These are phyloP conservation scores for Globisporangium nodosum DNA, from an alignment of 352 stramenopile genomes.

Conservation along the genomic window DNA sequence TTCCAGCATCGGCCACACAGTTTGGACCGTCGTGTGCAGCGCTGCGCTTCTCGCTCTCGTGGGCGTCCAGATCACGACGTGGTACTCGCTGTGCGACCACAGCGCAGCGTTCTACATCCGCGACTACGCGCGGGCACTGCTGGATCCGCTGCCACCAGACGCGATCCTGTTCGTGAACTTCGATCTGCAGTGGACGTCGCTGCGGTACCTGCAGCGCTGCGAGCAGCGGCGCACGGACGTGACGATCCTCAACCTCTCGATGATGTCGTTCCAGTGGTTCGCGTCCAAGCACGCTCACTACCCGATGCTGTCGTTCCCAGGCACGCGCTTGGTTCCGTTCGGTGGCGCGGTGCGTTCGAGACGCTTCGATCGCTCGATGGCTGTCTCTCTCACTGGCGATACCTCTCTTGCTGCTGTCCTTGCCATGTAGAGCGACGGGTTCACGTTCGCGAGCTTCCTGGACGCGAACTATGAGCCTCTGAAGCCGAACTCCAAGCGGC, in stretches of 20 bases:
- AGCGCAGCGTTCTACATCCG: slow-evolving; percentile 65
- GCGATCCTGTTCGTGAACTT: slow-evolving; percentile 90
- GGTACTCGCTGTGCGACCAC: slow-evolving; percentile 44
- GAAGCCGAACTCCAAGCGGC: slow-evolving; percentile 1
- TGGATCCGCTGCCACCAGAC: slow-evolving; percentile 76
- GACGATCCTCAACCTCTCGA: slow-evolving; percentile 84
- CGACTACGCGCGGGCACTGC: slow-evolving; percentile 80
- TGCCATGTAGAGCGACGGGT: slow-evolving; percentile 29
- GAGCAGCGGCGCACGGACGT: slow-evolving; percentile 70
- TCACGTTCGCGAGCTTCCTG: slow-evolving; percentile 39
- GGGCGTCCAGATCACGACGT: slow-evolving; percentile 26
- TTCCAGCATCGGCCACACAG: not conserved
- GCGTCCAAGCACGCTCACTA: slow-evolving; percentile 68
- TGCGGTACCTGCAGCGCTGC: slow-evolving; percentile 90
- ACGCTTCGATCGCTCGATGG: not conserved
- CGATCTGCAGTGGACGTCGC: slow-evolving; percentile 89
- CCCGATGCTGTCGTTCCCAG: slow-evolving; percentile 57
- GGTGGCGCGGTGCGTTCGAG: slow-evolving; percentile 21
- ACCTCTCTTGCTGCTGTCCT: not conserved
- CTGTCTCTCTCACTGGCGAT: not conserved
- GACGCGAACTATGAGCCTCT: slow-evolving; percentile 27
- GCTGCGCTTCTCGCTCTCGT: slow-evolving; percentile 13
- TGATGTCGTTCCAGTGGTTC: slow-evolving; percentile 90
- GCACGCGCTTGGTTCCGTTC: slow-evolving; percentile 32
- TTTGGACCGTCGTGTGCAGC: not conserved